Evolutionary conservation across 2,329 filamentous ascomycete genomes (phyloP).

Genomic region (Ophiostoma populinum): DNA sequence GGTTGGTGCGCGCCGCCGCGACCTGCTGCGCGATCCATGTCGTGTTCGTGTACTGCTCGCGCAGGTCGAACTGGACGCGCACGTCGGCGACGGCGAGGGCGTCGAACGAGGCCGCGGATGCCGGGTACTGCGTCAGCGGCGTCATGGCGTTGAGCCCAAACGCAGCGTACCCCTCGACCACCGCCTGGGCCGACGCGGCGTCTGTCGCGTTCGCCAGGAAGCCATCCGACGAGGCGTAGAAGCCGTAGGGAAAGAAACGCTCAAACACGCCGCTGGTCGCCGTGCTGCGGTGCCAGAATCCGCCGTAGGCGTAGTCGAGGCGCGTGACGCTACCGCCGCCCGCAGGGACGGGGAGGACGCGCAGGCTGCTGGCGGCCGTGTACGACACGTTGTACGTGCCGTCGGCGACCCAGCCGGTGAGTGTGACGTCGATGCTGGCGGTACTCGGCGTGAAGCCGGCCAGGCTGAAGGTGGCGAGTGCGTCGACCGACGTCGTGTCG

Average conservation of each 20-base stretch:
- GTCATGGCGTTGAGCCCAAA: constrained; percentile 28
- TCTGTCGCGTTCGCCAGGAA: constrained; percentile 23
- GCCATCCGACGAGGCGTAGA: constrained; percentile 25
- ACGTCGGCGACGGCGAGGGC: constrained; percentile 23
- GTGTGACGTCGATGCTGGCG: constrained; percentile 22
- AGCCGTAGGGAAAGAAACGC: constrained; percentile 27
- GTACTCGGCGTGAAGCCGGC: constrained; percentile 18
- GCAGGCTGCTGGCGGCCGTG: constrained; percentile 19
- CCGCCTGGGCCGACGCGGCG: constrained; percentile 14
- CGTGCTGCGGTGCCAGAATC: constrained; percentile 20
- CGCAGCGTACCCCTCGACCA: constrained; percentile 19
- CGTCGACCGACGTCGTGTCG: constrained; percentile 13
- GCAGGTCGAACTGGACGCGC: constrained; percentile 27
- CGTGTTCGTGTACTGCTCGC: constrained; percentile 26
- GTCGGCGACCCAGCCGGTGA: constrained; percentile 19
- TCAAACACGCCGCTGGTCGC: constrained; percentile 14
- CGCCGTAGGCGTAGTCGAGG: constrained; percentile 28
- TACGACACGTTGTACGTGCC: constrained; percentile 14
- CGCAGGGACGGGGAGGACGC: constrained; percentile 27
- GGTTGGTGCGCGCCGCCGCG: constrained; percentile 21
- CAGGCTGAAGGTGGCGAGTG: constrained; percentile 22
- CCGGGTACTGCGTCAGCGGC: constrained; percentile 22
- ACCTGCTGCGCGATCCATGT: constrained; percentile 23
- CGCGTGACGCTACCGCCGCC: constrained; percentile 22
- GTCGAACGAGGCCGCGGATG: constrained; percentile 20